phyloP scores from a whole-genome alignment of 805 yeast species.

The Pichia pseudocactophila region DNA sequence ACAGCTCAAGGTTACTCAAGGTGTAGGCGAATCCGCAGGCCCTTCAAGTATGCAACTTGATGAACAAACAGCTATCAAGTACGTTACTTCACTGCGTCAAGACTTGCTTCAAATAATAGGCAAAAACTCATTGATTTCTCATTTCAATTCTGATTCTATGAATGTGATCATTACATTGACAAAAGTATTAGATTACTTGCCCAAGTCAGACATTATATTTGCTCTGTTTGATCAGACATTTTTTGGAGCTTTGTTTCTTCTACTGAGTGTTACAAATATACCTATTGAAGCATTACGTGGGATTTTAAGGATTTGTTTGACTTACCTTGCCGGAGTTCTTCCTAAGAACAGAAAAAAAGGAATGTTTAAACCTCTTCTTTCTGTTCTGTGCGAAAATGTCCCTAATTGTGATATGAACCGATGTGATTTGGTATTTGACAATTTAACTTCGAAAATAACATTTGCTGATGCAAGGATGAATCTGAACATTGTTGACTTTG shows the following conservation, averaged over 20 bases:
- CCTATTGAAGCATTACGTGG: conserved; percentile 21
- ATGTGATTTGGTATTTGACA: conserved; percentile 27
- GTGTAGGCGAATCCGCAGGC: neutral
- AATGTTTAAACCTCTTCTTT: conserved; percentile 21
- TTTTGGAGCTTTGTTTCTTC: conserved; percentile 18
- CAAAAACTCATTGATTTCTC: neutral
- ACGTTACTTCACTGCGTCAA: conserved; percentile 14
- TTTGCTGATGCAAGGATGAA: conserved; percentile 37
- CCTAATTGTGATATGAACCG: conserved; percentile 27
- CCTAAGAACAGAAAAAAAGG: conserved; percentile 26
- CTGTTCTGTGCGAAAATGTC: conserved; percentile 12
- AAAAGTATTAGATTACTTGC: conserved; percentile 40
- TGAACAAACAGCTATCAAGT: conserved; percentile 15
- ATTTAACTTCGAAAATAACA: conserved; percentile 34
- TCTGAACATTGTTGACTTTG: conserved; percentile 35
- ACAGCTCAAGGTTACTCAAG: conserved; percentile 12
- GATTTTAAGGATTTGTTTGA: conserved; percentile 25
- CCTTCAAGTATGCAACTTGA: conserved; percentile 12
- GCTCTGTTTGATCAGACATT: conserved; percentile 17
- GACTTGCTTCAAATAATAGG: neutral
- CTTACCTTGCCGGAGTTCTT: conserved; percentile 36
- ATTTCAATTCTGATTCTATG: conserved; percentile 30
- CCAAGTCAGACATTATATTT: conserved; percentile 23
- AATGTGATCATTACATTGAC: conserved; percentile 48
- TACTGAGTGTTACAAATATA: conserved; percentile 14